A percentile compares a stretch with the other conserved stretches of the same genome.
phyloP scores from a whole-genome alignment of 164 flowering plant genomes.

The Tinospora cordifolia region DNA sequence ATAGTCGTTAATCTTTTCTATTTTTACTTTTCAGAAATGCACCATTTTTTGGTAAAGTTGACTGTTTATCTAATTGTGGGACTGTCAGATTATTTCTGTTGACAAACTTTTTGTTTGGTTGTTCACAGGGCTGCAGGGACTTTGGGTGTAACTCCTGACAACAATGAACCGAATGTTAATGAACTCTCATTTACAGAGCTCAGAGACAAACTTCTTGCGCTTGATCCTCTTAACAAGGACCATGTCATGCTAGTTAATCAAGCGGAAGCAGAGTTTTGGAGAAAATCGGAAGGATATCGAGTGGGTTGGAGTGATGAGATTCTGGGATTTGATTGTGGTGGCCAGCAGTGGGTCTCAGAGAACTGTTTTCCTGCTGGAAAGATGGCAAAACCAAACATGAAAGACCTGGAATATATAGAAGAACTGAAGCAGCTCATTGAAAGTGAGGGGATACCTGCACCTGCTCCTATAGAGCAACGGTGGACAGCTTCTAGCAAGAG shows the following conservation, averaged over 20 bases:
- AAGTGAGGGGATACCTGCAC: constrained; percentile 78
- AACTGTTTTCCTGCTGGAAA: constrained; percentile 92
- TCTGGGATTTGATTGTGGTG: constrained; percentile 97
- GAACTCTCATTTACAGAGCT: constrained; percentile 85
- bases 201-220: constrained; percentile 86
- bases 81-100: not conserved
- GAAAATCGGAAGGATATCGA: constrained; percentile 90
- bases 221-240: constrained; percentile 86
- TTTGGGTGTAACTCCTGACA: constrained; percentile 23
- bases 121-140: constrained; percentile 36
- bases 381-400: constrained; percentile 74
- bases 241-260: constrained; percentile 71
- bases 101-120: constrained; percentile 18
- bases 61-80: not conserved
- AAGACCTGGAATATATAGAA: constrained; percentile 80
- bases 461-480: constrained; percentile 96
- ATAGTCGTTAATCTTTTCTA: not conserved
- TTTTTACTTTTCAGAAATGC: not conserved
- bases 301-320: constrained; percentile 99
- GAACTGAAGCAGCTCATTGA: constrained; percentile 73
- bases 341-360: constrained; percentile 99
- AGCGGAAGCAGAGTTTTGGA: constrained; percentile 98
- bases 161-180: constrained; percentile 42
- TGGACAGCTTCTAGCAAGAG: constrained; percentile 90
- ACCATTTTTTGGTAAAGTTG: not conserved